Evolutionary conservation across 1,139 yeast genomes (phyloP).

Genomic region (Taiozyma sp.): DNA sequence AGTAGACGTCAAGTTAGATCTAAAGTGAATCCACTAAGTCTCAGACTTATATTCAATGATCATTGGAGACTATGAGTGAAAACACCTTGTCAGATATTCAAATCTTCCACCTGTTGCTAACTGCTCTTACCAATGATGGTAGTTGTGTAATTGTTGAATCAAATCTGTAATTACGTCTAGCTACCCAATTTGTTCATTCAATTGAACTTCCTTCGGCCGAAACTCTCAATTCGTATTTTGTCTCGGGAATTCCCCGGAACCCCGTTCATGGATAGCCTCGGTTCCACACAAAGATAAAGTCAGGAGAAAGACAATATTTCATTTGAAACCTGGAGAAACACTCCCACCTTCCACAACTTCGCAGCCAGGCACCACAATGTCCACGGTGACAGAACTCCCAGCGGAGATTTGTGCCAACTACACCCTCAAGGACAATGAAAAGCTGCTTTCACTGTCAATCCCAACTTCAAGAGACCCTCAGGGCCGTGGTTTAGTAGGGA

Average conservation of each 20-base stretch:
- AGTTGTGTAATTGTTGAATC: too few relatives aligned
- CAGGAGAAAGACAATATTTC: background rate
- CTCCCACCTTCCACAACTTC: background rate
- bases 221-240: too few relatives aligned
- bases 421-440: constrained; percentile 15
- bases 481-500: constrained; percentile 29
- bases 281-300: background rate
- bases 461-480: constrained; percentile 11
- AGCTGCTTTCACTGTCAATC: constrained; percentile 17
- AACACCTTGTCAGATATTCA: too few relatives aligned
- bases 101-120: too few relatives aligned
- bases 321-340: background rate
- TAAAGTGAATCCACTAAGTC: too few relatives aligned
- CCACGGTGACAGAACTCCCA: constrained; percentile 13
- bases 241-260: background rate
- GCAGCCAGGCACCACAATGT: background rate
- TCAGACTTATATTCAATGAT: too few relatives aligned
- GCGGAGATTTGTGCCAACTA: constrained; percentile 19
- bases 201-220: too few relatives aligned
- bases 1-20: too few relatives aligned
- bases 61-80: too few relatives aligned
- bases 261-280: background rate
- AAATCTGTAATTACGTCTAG: too few relatives aligned
- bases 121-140: too few relatives aligned
- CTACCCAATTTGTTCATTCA: too few relatives aligned